A percentile compares a stretch with the other conserved stretches of the same genome.
Conservation (phyloP, 345 rosid species). For the Durio zibethinus region DNA sequence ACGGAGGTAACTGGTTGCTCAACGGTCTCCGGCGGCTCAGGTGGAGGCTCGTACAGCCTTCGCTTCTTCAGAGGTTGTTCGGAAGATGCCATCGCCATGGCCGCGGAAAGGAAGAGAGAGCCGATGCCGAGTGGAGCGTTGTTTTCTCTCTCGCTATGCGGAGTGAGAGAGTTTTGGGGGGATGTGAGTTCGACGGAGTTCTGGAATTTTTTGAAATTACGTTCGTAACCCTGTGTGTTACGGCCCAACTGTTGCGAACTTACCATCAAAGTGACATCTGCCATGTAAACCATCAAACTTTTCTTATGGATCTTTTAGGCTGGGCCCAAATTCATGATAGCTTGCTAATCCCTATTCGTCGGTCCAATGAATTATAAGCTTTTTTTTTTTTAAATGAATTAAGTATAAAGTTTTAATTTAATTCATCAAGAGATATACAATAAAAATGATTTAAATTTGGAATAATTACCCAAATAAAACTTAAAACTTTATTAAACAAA, state of each 20-base stretch:
- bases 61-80: conserved; percentile 97
- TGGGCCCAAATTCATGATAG: no score
- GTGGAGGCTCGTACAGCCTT: conserved; percentile 55
- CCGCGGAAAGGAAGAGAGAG: conserved; percentile 3
- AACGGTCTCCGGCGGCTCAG: conserved; percentile 29
- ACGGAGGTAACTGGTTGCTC: conserved; percentile 24
- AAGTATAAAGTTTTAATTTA: no score
- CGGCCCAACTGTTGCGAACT: neutral
- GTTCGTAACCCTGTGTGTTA: no score
- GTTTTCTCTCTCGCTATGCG: neutral
- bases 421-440: no score
- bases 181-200: neutral
- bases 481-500: no score
- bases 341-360: no score
- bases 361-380: no score
- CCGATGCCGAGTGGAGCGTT: neutral
- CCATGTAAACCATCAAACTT: neutral
- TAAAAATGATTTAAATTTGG: no score
- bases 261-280: neutral
- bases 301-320: no score
- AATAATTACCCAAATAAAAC: no score
- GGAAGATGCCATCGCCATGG: conserved; percentile 49
- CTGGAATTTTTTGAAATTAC: neutral
- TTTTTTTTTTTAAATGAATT: no score
- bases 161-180: neutral